Percentiles rank a stretch among this genome's conserved stretches.
Evolutionary conservation across 345 rosid genomes (phyloP).

Genomic region (Heritiera fomes): DNA sequence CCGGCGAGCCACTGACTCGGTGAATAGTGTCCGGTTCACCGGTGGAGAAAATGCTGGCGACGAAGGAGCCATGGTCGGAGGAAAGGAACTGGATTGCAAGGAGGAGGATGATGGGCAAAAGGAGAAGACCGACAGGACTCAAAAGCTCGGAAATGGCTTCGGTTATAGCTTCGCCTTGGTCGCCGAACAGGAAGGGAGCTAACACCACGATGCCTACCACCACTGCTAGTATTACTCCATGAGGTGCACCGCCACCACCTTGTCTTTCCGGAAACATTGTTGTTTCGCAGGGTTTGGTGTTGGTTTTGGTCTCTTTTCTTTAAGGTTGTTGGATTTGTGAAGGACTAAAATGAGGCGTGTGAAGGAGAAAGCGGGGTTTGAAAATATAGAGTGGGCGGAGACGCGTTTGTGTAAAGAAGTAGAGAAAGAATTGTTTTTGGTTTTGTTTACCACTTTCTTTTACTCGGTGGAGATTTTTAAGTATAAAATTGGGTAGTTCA

Average conservation of each 20-base stretch:
- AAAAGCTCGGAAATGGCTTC: slow-evolving; percentile 73
- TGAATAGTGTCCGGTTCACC: slow-evolving; percentile 71
- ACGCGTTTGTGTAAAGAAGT: slow-evolving; percentile 2
- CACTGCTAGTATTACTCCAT: slow-evolving; percentile 67
- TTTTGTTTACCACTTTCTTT: background rate
- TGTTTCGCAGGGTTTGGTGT: background rate
- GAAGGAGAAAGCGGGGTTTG: background rate
- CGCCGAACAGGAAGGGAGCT: slow-evolving; percentile 68
- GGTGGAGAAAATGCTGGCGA: slow-evolving; percentile 55
- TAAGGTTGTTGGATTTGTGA: background rate
- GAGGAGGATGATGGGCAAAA: slow-evolving; percentile 69
- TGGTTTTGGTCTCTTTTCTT: background rate
- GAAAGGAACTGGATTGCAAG: slow-evolving; percentile 82
- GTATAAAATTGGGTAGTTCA: too few species aligned
- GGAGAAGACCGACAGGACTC: slow-evolving; percentile 77
- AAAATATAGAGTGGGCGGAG: slow-evolving; percentile 16
- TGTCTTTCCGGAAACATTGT: slow-evolving; percentile 41
- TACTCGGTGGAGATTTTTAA: too few species aligned
- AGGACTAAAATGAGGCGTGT: background rate
- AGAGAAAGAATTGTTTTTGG: too few species aligned
- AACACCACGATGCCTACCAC: slow-evolving; percentile 63
- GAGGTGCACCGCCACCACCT: slow-evolving; percentile 57
- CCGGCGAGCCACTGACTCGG: slow-evolving; percentile 73
- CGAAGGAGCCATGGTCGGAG: slow-evolving; percentile 69
- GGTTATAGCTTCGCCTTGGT: slow-evolving; percentile 75